A percentile compares a stretch with the other conserved stretches of the same genome.
Conservation (phyloP, 2,329 filamentous ascomycete species). For the Ascocoryne sarcoides region DNA sequence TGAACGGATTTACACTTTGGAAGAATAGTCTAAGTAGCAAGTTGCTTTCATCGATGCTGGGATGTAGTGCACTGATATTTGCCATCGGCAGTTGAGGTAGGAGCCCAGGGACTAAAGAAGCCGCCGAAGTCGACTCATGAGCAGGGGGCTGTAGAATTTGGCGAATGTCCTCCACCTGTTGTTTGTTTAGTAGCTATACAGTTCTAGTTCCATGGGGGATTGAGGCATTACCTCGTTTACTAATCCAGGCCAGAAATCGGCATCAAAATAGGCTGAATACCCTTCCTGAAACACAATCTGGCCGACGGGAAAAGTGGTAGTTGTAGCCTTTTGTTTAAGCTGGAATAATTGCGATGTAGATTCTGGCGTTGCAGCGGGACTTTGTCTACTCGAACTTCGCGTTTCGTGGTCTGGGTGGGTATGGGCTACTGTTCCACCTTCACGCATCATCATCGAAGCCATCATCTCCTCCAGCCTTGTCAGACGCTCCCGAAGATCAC, state of each 20-base stretch:
- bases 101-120: no score
- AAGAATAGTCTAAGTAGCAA: constrained; percentile 63
- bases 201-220: no score
- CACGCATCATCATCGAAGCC: constrained; percentile 12
- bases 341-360: neutral
- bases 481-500: constrained; percentile 15
- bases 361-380: no score
- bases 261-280: constrained; percentile 13
- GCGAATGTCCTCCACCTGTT: neutral
- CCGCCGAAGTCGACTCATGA: constrained; percentile 8
- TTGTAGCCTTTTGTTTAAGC: neutral
- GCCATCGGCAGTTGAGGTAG: no score
- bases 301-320: constrained; percentile 8
- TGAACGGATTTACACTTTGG: constrained; percentile 57
- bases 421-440: no score
- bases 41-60: constrained; percentile 27
- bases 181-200: no score
- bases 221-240: constrained; percentile 18
- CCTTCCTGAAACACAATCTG: constrained; percentile 18
- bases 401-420: no score
- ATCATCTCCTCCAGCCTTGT: constrained; percentile 16
- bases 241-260: constrained; percentile 16
- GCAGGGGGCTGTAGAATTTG: neutral
- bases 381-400: no score
- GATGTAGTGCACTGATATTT: no score